Evolutionary conservation across 116 monocot species (phyloP).

Genomic region (Dioscorea cayenensis): DNA sequence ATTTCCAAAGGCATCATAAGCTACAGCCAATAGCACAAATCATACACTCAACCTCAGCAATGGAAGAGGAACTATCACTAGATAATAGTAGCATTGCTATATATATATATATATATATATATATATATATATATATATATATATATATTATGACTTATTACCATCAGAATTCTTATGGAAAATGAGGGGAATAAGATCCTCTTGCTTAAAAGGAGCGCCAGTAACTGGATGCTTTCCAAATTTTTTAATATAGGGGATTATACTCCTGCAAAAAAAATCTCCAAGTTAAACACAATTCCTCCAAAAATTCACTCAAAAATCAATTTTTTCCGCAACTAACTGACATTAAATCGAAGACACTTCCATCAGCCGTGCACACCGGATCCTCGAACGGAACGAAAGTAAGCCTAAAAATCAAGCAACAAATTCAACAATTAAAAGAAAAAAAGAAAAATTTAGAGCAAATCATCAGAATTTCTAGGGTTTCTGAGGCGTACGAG

Average conservation of each 20-base stretch:
- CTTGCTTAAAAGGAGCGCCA: slow-evolving; percentile 52
- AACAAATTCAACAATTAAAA: not conserved
- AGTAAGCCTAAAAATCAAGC: slow-evolving; percentile 43
- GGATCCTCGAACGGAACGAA: slow-evolving; percentile 91
- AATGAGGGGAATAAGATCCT: slow-evolving; percentile 71
- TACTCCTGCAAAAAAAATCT: slow-evolving; percentile 53
- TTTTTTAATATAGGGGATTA: slow-evolving; percentile 80
- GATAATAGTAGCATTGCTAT: not conserved
- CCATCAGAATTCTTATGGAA: slow-evolving; percentile 97
- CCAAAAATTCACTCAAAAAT: not conserved
- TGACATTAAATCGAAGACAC: slow-evolving; percentile 83
- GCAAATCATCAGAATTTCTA: not conserved
- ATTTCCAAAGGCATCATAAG: too few species aligned
- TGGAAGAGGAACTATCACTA: not conserved
- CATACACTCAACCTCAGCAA: not conserved
- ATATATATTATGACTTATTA: slow-evolving; percentile 5
- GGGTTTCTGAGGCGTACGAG: slow-evolving; percentile 40
- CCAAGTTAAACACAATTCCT: not conserved
- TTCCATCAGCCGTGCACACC: slow-evolving; percentile 85
- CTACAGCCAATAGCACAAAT: not conserved
- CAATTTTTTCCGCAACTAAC: slow-evolving; percentile 5
- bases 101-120: not conserved
- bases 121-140: too few species aligned
- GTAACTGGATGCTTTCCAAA: slow-evolving; percentile 89
- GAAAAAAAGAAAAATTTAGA: not conserved